Conservation (phyloP, 129 eudicot genomes). For the Lactuca saligna region DNA sequence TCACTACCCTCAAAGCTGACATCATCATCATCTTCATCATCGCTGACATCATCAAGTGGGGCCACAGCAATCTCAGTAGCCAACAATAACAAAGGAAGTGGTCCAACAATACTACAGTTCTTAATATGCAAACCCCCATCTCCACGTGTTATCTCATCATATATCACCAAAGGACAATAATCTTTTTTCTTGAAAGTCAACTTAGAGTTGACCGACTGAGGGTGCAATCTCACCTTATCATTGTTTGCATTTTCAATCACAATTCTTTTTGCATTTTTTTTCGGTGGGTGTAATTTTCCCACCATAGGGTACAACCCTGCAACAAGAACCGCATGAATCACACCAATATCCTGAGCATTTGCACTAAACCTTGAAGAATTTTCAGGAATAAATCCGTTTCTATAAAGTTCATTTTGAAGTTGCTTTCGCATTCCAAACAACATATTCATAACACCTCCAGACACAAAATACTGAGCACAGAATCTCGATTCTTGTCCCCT, state of each 20-base stretch:
- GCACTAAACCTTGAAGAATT: constrained; percentile 46
- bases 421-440: constrained; percentile 73
- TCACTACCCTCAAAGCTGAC: constrained; percentile 43
- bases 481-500: constrained; percentile 67
- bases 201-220: constrained; percentile 50
- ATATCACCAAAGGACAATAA: constrained; percentile 51
- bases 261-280: constrained; percentile 31
- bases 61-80: constrained; percentile 91
- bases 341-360: constrained; percentile 68
- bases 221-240: constrained; percentile 67
- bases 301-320: constrained; percentile 92
- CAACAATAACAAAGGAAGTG: constrained; percentile 69
- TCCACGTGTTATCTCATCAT: constrained; percentile 88
- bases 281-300: constrained; percentile 62
- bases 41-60: constrained; percentile 40
- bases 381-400: constrained; percentile 62
- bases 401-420: constrained; percentile 55
- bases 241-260: constrained; percentile 56
- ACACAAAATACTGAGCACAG: constrained; percentile 69
- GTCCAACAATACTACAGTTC: constrained; percentile 68
- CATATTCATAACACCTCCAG: constrained; percentile 74
- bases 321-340: constrained; percentile 77
- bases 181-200: constrained; percentile 33
- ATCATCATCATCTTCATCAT: constrained; percentile 42
- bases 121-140: constrained; percentile 68